Evolutionary conservation across 345 rosid genomes (phyloP).

Genomic region (Durio zibethinus): DNA sequence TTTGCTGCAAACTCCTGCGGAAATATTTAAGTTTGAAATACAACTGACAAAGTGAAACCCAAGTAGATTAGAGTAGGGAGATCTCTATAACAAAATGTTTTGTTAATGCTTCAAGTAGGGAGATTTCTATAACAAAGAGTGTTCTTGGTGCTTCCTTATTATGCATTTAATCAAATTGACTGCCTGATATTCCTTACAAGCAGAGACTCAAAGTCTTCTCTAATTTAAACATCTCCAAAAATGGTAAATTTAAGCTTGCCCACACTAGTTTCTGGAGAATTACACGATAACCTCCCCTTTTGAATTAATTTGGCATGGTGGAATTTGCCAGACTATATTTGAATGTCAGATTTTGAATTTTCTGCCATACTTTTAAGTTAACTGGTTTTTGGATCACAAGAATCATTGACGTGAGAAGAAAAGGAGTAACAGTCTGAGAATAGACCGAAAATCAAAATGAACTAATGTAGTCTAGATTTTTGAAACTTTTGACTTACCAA

Average conservation of each 20-base stretch:
- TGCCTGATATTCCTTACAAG: neutral
- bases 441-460: neutral
- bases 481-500: neutral
- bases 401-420: neutral
- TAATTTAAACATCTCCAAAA: slow-evolving; percentile 4
- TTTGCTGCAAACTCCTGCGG: neutral
- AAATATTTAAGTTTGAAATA: neutral
- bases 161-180: neutral
- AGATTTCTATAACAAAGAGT: neutral
- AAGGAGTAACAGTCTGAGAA: neutral
- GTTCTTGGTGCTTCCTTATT: neutral
- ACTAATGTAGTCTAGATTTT: neutral
- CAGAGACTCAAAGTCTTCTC: neutral
- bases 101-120: neutral
- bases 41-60: neutral
- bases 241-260: neutral
- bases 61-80: neutral
- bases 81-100: neutral
- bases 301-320: neutral
- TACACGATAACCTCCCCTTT: neutral
- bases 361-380: neutral
- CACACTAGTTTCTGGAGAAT: neutral
- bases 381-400: neutral
- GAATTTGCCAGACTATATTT: neutral
- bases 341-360: neutral